Evolutionary conservation across 371 early-diverging fungal species (phyloP).

Genomic region (Sporodiniella umbellata): DNA sequence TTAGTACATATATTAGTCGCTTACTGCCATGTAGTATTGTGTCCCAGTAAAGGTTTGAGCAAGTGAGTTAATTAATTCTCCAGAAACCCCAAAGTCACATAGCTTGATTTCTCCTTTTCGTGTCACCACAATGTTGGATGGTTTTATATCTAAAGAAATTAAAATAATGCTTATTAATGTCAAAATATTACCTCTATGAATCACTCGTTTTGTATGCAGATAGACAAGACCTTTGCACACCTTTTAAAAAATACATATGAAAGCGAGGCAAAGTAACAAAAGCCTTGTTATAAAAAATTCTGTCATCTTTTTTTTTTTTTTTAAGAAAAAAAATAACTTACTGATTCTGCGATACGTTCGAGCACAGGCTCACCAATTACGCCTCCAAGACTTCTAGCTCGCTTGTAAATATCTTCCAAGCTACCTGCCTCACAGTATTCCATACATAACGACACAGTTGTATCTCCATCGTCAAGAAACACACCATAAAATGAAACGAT

Average conservation of each 20-base stretch:
- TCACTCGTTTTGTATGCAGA: slow-evolving; percentile 72
- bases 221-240: slow-evolving; percentile 79
- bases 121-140: slow-evolving; percentile 87
- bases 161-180: not conserved
- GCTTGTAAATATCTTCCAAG: slow-evolving; percentile 76
- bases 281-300: not conserved
- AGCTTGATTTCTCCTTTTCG: slow-evolving; percentile 89
- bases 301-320: not conserved
- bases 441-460: slow-evolving; percentile 91
- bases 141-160: slow-evolving; percentile 75
- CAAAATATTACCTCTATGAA: slow-evolving; percentile 68
- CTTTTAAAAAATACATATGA: slow-evolving; percentile 16
- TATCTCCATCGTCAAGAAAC: slow-evolving; percentile 84
- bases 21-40: slow-evolving; percentile 93
- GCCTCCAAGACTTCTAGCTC: slow-evolving; percentile 57
- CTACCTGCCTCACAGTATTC: slow-evolving; percentile 89
- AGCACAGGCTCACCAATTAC: slow-evolving; percentile 77
- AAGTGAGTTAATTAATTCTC: slow-evolving; percentile 85
- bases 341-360: slow-evolving; percentile 78
- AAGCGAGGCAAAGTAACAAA: not conserved
- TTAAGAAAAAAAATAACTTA: slow-evolving; percentile 17
- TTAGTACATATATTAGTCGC: slow-evolving; percentile 6
- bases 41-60: slow-evolving; percentile 97
- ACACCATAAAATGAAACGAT: slow-evolving; percentile 96
- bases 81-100: slow-evolving; percentile 95